Conservation (phyloP, 371 early-diverging fungal species). For the Mortierella sp. region DNA sequence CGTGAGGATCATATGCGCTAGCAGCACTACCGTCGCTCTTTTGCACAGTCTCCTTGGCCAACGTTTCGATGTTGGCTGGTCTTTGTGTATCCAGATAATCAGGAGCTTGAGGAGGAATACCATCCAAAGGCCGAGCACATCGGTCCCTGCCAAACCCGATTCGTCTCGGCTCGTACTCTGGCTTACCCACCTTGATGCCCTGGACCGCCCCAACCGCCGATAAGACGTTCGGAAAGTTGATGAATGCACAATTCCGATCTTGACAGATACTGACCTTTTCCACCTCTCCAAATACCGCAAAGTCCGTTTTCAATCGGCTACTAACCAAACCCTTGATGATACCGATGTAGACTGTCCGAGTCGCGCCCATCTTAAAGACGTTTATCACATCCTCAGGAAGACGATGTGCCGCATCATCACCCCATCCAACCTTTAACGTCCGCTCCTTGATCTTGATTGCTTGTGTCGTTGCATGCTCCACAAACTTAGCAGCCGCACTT, state of each 20-base stretch:
- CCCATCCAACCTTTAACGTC: slow-evolving; percentile 82
- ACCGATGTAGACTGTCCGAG: slow-evolving; percentile 88
- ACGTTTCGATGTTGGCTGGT: too few relatives aligned
- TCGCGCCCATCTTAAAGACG: slow-evolving; percentile 77
- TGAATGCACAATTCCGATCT: slow-evolving; percentile 85
- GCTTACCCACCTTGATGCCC: slow-evolving; percentile 63
- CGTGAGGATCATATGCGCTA: too few relatives aligned
- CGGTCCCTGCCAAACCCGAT: slow-evolving; percentile 88
- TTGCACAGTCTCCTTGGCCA: too few relatives aligned
- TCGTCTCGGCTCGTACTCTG: slow-evolving; percentile 67
- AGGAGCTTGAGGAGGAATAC: too few relatives aligned
- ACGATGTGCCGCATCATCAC: slow-evolving; percentile 68
- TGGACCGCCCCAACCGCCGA: slow-evolving; percentile 79
- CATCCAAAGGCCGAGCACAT: slow-evolving; percentile 50
- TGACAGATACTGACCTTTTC: slow-evolving; percentile 79
- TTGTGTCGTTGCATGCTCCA: slow-evolving; percentile 65
- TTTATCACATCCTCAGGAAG: slow-evolving; percentile 66
- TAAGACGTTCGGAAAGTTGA: slow-evolving; percentile 79
- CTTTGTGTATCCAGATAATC: too few relatives aligned
- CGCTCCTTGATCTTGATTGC: slow-evolving; percentile 78
- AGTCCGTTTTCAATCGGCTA: slow-evolving; percentile 71
- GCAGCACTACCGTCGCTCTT: too few relatives aligned
- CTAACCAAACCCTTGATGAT: slow-evolving; percentile 71
- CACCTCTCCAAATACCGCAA: slow-evolving; percentile 80
- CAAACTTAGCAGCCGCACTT: slow-evolving; percentile 70